phyloP scores from a whole-genome alignment of 805 yeast genomes.

The Starmerella cellae region DNA sequence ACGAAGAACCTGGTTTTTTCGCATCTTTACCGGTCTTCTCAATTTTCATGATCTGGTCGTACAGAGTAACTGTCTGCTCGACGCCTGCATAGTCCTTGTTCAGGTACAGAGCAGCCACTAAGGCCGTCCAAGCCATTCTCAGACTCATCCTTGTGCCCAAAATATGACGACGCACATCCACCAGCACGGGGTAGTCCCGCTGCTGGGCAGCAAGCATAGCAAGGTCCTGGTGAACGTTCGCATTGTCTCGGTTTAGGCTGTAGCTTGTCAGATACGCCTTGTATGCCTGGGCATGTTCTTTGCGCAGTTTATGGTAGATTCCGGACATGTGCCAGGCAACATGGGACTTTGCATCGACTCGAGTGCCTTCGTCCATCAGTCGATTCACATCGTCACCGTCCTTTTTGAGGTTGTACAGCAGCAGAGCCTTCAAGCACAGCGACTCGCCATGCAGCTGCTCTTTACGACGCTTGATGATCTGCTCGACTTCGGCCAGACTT shows the following conservation, averaged over 20 bases:
- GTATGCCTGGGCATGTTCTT: slow-evolving; percentile 62
- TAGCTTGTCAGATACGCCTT: slow-evolving; percentile 63
- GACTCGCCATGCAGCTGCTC: slow-evolving; percentile 53
- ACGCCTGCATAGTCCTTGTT: slow-evolving; percentile 55
- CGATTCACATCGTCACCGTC: slow-evolving; percentile 23
- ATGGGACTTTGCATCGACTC: slow-evolving; percentile 47
- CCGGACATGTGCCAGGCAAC: slow-evolving; percentile 79
- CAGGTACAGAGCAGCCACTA: slow-evolving; percentile 58
- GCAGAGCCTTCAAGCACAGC: slow-evolving; percentile 70
- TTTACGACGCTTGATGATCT: slow-evolving; percentile 60
- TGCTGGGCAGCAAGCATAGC: slow-evolving; percentile 66
- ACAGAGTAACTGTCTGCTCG: slow-evolving; percentile 54
- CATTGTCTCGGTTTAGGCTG: slow-evolving; percentile 65
- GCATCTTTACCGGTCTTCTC: slow-evolving; percentile 45
- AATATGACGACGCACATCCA: slow-evolving; percentile 50
- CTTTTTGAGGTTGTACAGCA: slow-evolving; percentile 44
- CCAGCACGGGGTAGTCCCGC: slow-evolving; percentile 54
- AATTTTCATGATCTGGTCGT: slow-evolving; percentile 46
- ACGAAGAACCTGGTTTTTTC: neutral
- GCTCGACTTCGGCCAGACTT: slow-evolving; percentile 62
- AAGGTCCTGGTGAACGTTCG: slow-evolving; percentile 68
- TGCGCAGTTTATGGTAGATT: slow-evolving; percentile 57
- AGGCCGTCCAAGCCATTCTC: slow-evolving; percentile 20
- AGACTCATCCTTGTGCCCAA: slow-evolving; percentile 40
- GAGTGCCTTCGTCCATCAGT: slow-evolving; percentile 47